phyloP scores from a whole-genome alignment of 306 rosid genomes.

The Senna tora region DNA sequence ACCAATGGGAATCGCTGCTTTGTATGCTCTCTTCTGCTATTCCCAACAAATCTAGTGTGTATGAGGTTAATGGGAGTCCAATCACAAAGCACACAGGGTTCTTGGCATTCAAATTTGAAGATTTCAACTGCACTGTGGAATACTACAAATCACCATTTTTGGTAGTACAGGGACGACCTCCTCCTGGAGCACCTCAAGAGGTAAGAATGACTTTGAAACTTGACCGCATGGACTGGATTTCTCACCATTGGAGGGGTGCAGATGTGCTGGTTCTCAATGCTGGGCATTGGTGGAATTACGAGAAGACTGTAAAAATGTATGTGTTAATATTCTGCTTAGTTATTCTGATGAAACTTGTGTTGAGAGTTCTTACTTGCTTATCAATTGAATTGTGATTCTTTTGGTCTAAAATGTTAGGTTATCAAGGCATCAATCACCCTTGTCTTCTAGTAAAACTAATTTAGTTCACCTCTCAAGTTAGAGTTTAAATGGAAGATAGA shows the following conservation, averaged over 20 bases:
- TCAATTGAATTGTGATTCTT: constrained; percentile 1
- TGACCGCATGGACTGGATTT: constrained; percentile 78
- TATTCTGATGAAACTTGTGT: constrained; percentile 13
- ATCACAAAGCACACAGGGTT: constrained; percentile 82
- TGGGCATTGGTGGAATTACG: constrained; percentile 93
- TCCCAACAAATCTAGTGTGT: constrained; percentile 55
- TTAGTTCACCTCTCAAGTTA: neutral
- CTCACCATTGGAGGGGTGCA: constrained; percentile 67
- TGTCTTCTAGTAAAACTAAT: neutral
- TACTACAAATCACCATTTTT: constrained; percentile 87
- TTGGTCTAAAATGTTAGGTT: constrained; percentile 17
- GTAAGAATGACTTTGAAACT: constrained; percentile 66
- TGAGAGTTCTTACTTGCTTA: neutral
- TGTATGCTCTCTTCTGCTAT: constrained; percentile 80
- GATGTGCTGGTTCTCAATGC: constrained; percentile 84
- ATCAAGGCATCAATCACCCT: neutral
- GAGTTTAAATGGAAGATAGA: neutral
- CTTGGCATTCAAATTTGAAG: constrained; percentile 74
- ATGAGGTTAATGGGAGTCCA: constrained; percentile 79
- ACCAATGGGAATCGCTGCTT: constrained; percentile 94
- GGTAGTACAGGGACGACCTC: constrained; percentile 81
- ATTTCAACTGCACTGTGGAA: constrained; percentile 83
- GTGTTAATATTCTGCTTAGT: constrained; percentile 18
- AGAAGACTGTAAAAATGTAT: constrained; percentile 75
- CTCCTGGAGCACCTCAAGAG: constrained; percentile 55